Evolutionary conservation across 441 rosid genomes (phyloP).

Genomic region (Raphanus hybrid): DNA sequence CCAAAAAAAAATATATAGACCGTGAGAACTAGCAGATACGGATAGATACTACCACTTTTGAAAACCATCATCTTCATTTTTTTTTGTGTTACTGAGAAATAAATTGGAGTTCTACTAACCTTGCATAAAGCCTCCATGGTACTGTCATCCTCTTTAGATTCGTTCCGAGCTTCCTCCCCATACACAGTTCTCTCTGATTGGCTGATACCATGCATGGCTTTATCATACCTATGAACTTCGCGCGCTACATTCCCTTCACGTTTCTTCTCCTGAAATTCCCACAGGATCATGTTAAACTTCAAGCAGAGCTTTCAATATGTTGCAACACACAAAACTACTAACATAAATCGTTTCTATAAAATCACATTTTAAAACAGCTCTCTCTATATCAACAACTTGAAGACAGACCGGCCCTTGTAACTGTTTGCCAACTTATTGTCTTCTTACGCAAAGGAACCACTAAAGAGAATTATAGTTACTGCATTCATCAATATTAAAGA

Average conservation of each 20-base stretch:
- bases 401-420: slow-evolving; percentile 6
- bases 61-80: no score
- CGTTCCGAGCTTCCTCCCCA: no score
- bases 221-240: no score
- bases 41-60: no score
- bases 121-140: no score
- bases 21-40: neutral
- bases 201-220: no score
- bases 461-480: neutral
- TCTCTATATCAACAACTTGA: slow-evolving; percentile 11
- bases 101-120: no score
- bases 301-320: slow-evolving; percentile 9
- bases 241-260: no score
- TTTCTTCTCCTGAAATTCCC: no score
- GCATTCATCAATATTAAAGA: slow-evolving; percentile 6
- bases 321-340: neutral
- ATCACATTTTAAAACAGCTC: neutral
- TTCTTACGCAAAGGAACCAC: neutral
- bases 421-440: neutral
- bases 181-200: no score
- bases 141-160: no score
- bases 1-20: neutral
- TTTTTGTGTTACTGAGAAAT: no score
- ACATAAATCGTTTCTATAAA: neutral
- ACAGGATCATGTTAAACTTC: neutral